Evolutionary conservation across 176 grass and related monocot genomes (phyloP), one percentile per base, ranked within the genome.

Genomic region (Aegilops bicornis): DNA sequence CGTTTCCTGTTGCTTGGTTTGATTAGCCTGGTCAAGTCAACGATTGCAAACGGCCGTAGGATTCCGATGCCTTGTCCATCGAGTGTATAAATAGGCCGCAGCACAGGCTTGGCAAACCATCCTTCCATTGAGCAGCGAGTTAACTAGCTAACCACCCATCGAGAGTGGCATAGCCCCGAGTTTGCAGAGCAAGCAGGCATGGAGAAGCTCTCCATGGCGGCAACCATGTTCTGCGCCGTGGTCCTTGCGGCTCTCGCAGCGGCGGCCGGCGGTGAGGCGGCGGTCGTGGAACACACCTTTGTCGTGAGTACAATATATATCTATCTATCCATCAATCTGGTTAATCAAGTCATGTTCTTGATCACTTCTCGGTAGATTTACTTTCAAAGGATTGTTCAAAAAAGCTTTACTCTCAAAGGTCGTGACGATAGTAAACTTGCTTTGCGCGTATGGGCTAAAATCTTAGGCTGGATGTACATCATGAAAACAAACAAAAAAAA

Each of bases 221-320:
- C 74, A 10, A 40, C 83, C 43, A 0, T 69, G 73, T 20, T 85
- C 63, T 40, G 30, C 62, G 72, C 72, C 20, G 30, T 58, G 14
- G 74, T 47, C 10, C 45, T 85, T 5, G 45, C 13, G 1, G 73
- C 61, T 3, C 22, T 85, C 3, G 73, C 73, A 0, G 73, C 29
- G 5, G 39, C 29, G 20, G 60, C 12, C 40, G 45, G 60, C 31
- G 17, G 69, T 2, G 37, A 84, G 24, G 70, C 39, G 16, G 61
- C 83, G 0, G 45, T 78, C 5, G 74, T 85, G 15, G 74, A 85
- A 74, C 83, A 85, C 74, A 78, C n/a, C 31, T 85, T 85, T 24
- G n/a, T 85, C 4, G 81, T 59, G 54, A 59, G 54, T 59, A 59
- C 54, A 59, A 59, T 59, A 59, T 22, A 8, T 40, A 40, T 9